Evolutionary conservation across 2,329 filamentous ascomycete genomes (phyloP).

Genomic region (Paracorniculantispora psalliotae): DNA sequence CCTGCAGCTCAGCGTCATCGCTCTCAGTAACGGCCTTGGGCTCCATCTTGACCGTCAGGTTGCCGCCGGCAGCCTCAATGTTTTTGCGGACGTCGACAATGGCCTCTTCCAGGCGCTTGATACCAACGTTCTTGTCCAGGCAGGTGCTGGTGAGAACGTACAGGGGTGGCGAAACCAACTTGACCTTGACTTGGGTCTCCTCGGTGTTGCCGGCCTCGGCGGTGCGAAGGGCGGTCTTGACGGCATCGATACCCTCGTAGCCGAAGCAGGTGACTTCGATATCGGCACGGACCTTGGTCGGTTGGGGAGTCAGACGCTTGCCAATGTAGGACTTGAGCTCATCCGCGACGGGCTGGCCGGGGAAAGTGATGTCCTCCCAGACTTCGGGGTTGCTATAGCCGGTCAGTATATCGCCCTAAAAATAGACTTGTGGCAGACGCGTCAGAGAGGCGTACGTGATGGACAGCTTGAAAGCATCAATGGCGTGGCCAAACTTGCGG

Average conservation of each 20-base stretch:
- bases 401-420: conserved; percentile 18
- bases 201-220: conserved; percentile 90
- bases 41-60: conserved; percentile 91
- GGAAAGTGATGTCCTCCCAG: conserved; percentile 89
- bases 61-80: conserved; percentile 74
- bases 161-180: conserved; percentile 93
- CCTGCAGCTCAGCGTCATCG: conserved; percentile 94
- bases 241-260: conserved; percentile 97
- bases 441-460: conserved; percentile 66
- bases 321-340: conserved; percentile 93
- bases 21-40: conserved; percentile 98
- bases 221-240: conserved; percentile 86
- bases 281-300: conserved; percentile 97
- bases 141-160: conserved; percentile 96
- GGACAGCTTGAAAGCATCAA: conserved; percentile 97
- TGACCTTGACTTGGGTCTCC: conserved; percentile 95
- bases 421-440: too few relatives aligned
- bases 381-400: conserved; percentile 78
- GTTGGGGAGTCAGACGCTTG: conserved; percentile 94
- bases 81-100: conserved; percentile 80
- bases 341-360: conserved; percentile 76
- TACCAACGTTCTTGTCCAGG: conserved; percentile 85
- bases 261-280: conserved; percentile 94
- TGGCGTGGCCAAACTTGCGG: conserved; percentile 93
- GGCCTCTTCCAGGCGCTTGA: conserved; percentile 77